These are phyloP conservation scores for Malassezia nana DNA, from an alignment of 1,284 basidiomycete species.

Conservation along the genomic window DNA sequence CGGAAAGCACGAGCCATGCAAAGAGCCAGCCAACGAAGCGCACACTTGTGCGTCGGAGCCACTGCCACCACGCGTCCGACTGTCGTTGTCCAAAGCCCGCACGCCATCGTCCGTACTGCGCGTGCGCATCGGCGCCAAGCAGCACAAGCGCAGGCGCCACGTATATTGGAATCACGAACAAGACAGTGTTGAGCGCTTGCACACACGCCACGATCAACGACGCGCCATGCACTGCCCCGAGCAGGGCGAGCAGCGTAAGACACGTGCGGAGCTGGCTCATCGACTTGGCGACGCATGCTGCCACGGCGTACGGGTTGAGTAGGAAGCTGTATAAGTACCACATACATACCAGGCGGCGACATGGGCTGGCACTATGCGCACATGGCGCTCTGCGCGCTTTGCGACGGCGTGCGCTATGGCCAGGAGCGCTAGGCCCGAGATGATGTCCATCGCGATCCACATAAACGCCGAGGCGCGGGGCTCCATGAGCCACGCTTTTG, in stretches of 20 bases:
- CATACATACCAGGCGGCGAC: slow-evolving; percentile 11
- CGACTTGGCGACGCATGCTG: slow-evolving; percentile 12
- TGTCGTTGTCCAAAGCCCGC: slow-evolving; percentile 4
- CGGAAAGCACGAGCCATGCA: background rate
- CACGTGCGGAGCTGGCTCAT: slow-evolving; percentile 9
- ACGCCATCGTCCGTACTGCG: slow-evolving; percentile 12
- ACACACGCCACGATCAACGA: background rate
- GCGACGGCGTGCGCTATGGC: background rate
- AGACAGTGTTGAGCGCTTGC: slow-evolving; percentile 4
- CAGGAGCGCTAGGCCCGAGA: slow-evolving; percentile 4
- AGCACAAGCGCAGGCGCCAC: slow-evolving; percentile 6
- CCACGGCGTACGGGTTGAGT: slow-evolving; percentile 14
- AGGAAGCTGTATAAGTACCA: background rate
- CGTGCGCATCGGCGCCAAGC: slow-evolving; percentile 11
- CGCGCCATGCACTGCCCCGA: slow-evolving; percentile 1
- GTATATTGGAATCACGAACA: slow-evolving; percentile 4
- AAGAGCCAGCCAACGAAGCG: background rate
- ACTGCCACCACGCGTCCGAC: slow-evolving; percentile 9
- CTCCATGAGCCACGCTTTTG: background rate
- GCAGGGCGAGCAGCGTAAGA: background rate
- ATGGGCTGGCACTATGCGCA: background rate
- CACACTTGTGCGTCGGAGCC: background rate
- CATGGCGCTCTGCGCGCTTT: background rate
- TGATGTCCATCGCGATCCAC: slow-evolving; percentile 10
- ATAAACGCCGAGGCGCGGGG: background rate